phyloP scores from a whole-genome alignment of 2,329 filamentous ascomycete species.

The Colletotrichum cereale region DNA sequence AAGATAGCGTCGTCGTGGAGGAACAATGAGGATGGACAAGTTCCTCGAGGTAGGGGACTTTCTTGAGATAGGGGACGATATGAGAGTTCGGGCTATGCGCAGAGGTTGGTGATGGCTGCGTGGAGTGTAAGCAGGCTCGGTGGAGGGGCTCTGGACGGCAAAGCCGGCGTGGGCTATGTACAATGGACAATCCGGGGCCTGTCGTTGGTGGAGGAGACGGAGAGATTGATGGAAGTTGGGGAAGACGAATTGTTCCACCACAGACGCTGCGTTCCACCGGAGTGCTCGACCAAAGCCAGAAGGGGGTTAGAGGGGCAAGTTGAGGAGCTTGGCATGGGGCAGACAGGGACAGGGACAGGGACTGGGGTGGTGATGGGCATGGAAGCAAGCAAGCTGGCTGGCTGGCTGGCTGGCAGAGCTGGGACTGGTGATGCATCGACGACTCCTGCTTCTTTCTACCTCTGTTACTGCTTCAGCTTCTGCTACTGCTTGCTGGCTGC shows the following conservation, averaged over 20 bases:
- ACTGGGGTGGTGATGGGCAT: neutral
- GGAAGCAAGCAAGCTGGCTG: neutral
- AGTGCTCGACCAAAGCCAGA: conserved; percentile 34
- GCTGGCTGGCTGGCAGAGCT: neutral
- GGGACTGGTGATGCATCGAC: neutral
- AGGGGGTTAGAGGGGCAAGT: conserved; percentile 32
- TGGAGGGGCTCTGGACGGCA: conserved; percentile 32
- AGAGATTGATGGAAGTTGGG: conserved; percentile 39
- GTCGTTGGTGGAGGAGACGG: conserved; percentile 43
- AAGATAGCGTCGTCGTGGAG: conserved; percentile 19
- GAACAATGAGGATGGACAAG: neutral
- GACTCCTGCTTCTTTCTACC: conserved; percentile 1
- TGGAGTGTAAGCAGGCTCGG: conserved; percentile 24
- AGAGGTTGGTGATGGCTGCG: conserved; percentile 33
- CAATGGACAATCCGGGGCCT: conserved; percentile 28
- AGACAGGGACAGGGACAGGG: conserved; percentile 19
- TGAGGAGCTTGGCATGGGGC: conserved; percentile 39
- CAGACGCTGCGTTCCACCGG: conserved; percentile 40
- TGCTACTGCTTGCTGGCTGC: conserved; percentile 19
- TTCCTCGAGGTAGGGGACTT: conserved; percentile 11
- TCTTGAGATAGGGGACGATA: conserved; percentile 8
- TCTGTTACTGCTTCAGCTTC: neutral
- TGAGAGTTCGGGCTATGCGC: conserved; percentile 22
- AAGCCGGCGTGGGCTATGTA: conserved; percentile 18
- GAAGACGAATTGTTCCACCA: conserved; percentile 43